Evolutionary conservation across 371 early-diverging fungal genomes (phyloP).

Genomic region (Umbelopsis sp.): DNA sequence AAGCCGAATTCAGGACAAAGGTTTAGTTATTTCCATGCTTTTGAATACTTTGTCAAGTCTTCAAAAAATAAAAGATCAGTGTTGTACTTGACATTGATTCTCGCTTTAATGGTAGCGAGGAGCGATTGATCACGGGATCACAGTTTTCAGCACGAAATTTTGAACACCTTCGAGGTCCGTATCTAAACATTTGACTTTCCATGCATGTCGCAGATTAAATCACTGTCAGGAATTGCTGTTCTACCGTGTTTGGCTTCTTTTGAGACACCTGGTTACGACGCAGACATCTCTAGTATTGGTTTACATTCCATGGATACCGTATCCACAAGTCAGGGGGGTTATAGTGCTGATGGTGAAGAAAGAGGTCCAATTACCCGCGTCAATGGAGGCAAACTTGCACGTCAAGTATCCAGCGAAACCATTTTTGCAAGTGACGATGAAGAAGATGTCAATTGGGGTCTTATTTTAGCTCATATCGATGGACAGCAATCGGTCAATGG

Average conservation of each 20-base stretch:
- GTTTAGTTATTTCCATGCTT: too few species aligned
- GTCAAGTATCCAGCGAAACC: conserved; percentile 9
- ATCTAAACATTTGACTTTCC: too few species aligned
- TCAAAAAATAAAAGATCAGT: too few species aligned
- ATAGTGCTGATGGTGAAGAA: conserved; percentile 5
- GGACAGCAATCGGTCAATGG: background rate
- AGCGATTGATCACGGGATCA: too few species aligned
- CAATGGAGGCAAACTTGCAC: background rate
- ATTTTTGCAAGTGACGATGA: conserved; percentile 16
- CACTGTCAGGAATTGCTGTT: background rate
- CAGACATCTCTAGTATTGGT: conserved; percentile 5
- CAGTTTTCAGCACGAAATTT: too few species aligned
- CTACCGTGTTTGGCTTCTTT: background rate
- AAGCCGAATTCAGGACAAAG: too few species aligned
- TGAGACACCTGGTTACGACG: background rate
- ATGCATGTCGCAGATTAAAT: conserved; percentile 10
- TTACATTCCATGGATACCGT: conserved; percentile 7
- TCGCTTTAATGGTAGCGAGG: too few species aligned
- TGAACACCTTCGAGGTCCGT: too few species aligned
- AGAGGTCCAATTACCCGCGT: background rate
- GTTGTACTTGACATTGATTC: too few species aligned
- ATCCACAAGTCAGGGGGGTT: conserved; percentile 11
- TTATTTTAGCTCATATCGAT: conserved; percentile 10
- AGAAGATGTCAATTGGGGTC: conserved; percentile 9
- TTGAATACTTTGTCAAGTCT: too few species aligned